Base-by-base conservation (phyloP, 352 stramenopile genomes). In the Phytophthora megakarya region DNA sequence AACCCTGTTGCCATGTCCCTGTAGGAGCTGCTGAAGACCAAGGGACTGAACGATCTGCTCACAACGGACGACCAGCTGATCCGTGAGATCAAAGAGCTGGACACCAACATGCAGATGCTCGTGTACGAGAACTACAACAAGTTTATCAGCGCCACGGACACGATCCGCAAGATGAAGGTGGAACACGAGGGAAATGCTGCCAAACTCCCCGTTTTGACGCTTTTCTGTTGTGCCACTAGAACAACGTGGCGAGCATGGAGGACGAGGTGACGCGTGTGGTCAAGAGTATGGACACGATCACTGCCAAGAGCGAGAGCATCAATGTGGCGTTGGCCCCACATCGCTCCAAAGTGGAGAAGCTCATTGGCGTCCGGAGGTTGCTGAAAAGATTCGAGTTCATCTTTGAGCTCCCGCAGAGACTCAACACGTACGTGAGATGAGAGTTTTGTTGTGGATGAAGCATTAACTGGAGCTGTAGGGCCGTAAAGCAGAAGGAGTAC, bases 81-180 rank as follows among this genome's bases (percentile, higher is more conserved):
- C 57, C 69, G 73, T 54, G 81, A 98, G 75, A 94, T 97, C 51
- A 97, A 98, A 64, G 93, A 95, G 32, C 83, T 99, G 16, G 97
- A 99, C 76, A 98, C 91, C 19, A 98, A 97, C 50, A 99, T 99
- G 97, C 98, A 99, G 81, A 99, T 98, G 75, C 83, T 99, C 39
- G 98, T 99, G 19, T 99, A 99, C 73, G 98, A 99, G 67, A 99
- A 99, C 78, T 99, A 99, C 86, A 98, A 97, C 78, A 99, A 99
- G 75, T 99, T 99, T 71, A 99, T 99, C 67, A 97, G 93, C 67
- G 97, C 97, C 30, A 99, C 98, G 1, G 97, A 99, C 77, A 99
- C 97, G 49, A 99, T 99, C 75, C 90, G 96, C 46, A 97, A 97
- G 66, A 97, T 98, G 90, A 96, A 96, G 68, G 81, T 90, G 12